phyloP scores from a whole-genome alignment of 139 green algal species.

The Micractinium conductrix region DNA sequence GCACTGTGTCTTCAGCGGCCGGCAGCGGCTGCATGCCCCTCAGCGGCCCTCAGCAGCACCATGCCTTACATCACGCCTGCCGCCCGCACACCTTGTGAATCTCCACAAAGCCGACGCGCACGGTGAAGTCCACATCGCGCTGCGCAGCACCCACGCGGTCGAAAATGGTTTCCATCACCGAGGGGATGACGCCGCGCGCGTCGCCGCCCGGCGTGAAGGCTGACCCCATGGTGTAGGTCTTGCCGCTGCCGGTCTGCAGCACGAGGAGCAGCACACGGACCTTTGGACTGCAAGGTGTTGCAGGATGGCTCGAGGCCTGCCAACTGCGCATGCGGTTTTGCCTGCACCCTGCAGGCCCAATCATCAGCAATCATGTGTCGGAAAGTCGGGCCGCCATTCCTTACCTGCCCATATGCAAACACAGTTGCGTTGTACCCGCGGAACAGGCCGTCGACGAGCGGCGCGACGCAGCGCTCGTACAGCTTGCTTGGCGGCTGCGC shows the following conservation, averaged over 20 bases:
- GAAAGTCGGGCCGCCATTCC: slow-evolving; percentile 68
- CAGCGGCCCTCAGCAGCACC: background rate
- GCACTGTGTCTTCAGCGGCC: background rate
- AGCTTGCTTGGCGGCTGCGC: slow-evolving; percentile 54
- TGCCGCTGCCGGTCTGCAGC: slow-evolving; percentile 72
- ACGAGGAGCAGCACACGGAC: background rate
- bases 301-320: background rate
- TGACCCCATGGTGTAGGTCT: slow-evolving; percentile 93
- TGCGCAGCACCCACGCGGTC: slow-evolving; percentile 52
- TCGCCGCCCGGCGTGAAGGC: slow-evolving; percentile 62
- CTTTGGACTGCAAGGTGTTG: background rate
- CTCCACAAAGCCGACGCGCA: slow-evolving; percentile 93
- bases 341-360: background rate
- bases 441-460: slow-evolving; percentile 89
- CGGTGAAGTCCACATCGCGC: slow-evolving; percentile 60
- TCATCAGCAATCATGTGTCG: background rate
- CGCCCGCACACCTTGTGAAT: slow-evolving; percentile 83
- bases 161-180: slow-evolving; percentile 84
- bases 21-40: background rate
- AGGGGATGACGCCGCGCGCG: slow-evolving; percentile 80
- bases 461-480: slow-evolving; percentile 77
- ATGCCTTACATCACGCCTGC: too few species aligned
- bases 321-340: background rate
- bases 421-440: slow-evolving; percentile 84
- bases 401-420: slow-evolving; percentile 66